Evolutionary conservation across 1,284 basidiomycete genomes (phyloP).

Genomic region (Apiotrichum montevideense): DNA sequence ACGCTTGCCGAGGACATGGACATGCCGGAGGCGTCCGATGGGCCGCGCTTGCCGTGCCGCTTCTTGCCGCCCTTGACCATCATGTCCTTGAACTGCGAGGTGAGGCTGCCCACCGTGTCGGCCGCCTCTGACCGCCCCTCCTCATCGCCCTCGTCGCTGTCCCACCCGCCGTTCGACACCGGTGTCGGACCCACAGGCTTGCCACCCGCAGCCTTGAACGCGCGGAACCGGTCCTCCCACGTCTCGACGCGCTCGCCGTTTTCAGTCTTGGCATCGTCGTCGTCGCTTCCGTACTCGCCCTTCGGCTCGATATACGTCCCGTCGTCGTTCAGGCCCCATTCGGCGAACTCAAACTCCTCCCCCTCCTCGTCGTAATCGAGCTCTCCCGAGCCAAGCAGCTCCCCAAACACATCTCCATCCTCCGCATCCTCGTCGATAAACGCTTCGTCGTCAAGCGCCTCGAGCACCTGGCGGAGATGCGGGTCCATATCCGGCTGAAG

Average conservation of each 20-base stretch:
- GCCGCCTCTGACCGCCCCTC: slow-evolving; percentile 62
- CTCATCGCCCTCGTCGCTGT: slow-evolving; percentile 27
- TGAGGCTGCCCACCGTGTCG: slow-evolving; percentile 70
- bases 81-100: slow-evolving; percentile 54
- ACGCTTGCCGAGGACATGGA: slow-evolving; percentile 97
- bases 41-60: slow-evolving; percentile 62
- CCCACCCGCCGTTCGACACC: slow-evolving; percentile 19
- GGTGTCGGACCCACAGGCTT: slow-evolving; percentile 42
- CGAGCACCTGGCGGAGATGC: slow-evolving; percentile 83
- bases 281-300: slow-evolving; percentile 24
- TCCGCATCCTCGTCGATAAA: slow-evolving; percentile 63
- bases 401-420: slow-evolving; percentile 50
- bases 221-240: slow-evolving; percentile 71
- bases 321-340: slow-evolving; percentile 52
- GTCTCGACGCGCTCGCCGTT: slow-evolving; percentile 36
- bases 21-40: slow-evolving; percentile 75
- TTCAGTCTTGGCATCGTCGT: slow-evolving; percentile 38
- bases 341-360: slow-evolving; percentile 61
- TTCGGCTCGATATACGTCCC: background rate
- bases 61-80: slow-evolving; percentile 68
- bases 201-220: slow-evolving; percentile 56
- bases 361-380: slow-evolving; percentile 47
- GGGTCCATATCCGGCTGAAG: slow-evolving; percentile 97
- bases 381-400: slow-evolving; percentile 54
- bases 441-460: slow-evolving; percentile 93